phyloP scores from a whole-genome alignment of 306 rosid species.

The Cucumis cinereus region DNA sequence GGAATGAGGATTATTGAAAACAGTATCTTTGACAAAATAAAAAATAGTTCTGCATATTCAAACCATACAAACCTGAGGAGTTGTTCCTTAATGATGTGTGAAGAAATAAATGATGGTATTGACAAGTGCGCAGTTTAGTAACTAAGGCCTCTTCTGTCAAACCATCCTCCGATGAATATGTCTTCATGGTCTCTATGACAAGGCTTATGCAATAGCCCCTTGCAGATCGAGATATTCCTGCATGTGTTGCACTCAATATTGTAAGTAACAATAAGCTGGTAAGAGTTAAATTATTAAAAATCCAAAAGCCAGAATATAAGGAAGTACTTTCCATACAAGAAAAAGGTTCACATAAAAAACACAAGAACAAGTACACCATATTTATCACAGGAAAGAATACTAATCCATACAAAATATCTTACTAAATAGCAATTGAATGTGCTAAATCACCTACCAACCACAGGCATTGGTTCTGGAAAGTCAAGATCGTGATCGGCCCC shows the following conservation, averaged over 20 bases:
- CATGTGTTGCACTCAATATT: slow-evolving; percentile 6
- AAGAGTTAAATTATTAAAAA: slow-evolving; percentile 2
- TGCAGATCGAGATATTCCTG: slow-evolving; percentile 86
- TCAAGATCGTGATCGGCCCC: slow-evolving; percentile 83
- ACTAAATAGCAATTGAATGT: neutral
- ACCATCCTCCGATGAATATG: slow-evolving; percentile 70
- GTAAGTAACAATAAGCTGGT: slow-evolving; percentile 1
- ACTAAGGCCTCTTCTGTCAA: slow-evolving; percentile 92
- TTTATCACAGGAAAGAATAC: neutral
- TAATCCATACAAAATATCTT: neutral
- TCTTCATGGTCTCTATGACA: slow-evolving; percentile 88
- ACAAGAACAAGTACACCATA: neutral
- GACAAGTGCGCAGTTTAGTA: slow-evolving; percentile 89
- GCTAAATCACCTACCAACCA: slow-evolving; percentile 50
- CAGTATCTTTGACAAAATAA: neutral
- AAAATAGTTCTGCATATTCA: neutral
- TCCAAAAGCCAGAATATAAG: neutral
- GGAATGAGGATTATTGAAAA: neutral
- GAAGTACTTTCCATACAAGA: neutral
- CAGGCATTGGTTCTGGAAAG: slow-evolving; percentile 99
- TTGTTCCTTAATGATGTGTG: slow-evolving; percentile 65
- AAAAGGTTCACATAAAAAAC: neutral
- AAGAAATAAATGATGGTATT: slow-evolving; percentile 67
- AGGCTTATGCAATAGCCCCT: slow-evolving; percentile 80
- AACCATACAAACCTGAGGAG: slow-evolving; percentile 48